Base-by-base conservation (phyloP, 208 protist species). In the Trypanosomatidae sp. region DNA sequence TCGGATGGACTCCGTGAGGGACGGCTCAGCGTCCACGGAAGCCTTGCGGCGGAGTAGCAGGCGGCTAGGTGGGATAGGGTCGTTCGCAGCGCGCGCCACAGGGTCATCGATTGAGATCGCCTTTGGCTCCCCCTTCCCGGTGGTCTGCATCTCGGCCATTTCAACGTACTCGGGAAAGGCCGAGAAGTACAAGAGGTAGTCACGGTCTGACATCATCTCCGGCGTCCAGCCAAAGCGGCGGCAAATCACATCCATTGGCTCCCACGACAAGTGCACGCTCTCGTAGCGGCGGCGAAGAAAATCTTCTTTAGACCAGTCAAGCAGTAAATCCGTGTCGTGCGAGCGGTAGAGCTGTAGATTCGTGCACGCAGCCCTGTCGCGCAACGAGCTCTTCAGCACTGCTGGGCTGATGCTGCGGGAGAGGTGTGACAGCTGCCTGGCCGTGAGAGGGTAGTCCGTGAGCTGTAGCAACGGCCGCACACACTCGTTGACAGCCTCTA, bases 231-330 rank as follows among this genome's bases (percentile, higher is more conserved):
- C 89, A 68, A 92, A 94, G 46, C 92, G 88, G 71, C 83, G 84
- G 67, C 81, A 87, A 30, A 97, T 86, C 30, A 94, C 84, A 62
- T 93, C 84, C 79, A 95, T 81, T 22, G 89, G 91, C 80, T 97
- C 90, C 92, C 92, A 97, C 69, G 92, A 97, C 49, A 95, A 44
- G 67, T 97, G 92, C 74, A 97, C 90, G 66, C 92, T 93, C 78
- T 97, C 92, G 79, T 97, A 97, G 68, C 92, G 92, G 62, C 90
- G 89, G 19, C 92, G 92, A 17, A 97, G 83, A 73, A 97, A 97
- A 71, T 95, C 90, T 76, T 97, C 90, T 39, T 84, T 80, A 8
- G 89, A 93, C 91, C 92, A 97, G 83, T 97, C 92, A 13, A 97
- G 77, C 46, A 97, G 60, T 50, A 93, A 75, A 62, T 93, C 86